A percentile compares a stretch with the other conserved stretches of the same genome.
phyloP scores from a whole-genome alignment of 2,329 filamentous ascomycete genomes.

The Alternaria angustiovoidea region DNA sequence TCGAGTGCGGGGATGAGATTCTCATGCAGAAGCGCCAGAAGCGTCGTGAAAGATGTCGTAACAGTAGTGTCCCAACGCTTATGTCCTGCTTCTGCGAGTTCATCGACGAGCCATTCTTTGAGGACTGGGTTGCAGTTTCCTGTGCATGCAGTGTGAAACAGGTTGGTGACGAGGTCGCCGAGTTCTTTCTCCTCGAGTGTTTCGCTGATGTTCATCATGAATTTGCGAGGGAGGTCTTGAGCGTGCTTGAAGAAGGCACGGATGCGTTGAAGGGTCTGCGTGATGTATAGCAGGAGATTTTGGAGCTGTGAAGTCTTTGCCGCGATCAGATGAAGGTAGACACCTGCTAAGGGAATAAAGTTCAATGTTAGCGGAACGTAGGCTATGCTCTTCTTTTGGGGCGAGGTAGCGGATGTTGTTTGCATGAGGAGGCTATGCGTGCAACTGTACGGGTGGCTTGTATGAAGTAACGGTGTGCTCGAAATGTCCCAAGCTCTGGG shows the following conservation, averaged over 20 bases:
- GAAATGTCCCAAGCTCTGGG: slow-evolving; percentile 55
- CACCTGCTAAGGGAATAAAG: slow-evolving; percentile 79
- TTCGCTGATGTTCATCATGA: slow-evolving; percentile 78
- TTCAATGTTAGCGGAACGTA: slow-evolving; percentile 78
- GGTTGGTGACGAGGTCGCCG: slow-evolving; percentile 74
- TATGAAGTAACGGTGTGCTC: slow-evolving; percentile 64
- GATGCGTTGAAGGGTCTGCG: slow-evolving; percentile 81
- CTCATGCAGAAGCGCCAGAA: slow-evolving; percentile 82
- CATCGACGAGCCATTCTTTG: slow-evolving; percentile 88
- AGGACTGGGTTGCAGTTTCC: slow-evolving; percentile 79
- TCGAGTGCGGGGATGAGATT: slow-evolving; percentile 90
- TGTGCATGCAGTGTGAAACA: slow-evolving; percentile 86
- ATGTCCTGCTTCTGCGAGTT: slow-evolving; percentile 75
- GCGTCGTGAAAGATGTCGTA: slow-evolving; percentile 75
- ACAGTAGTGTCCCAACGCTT: slow-evolving; percentile 96
- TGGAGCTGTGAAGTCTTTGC: slow-evolving; percentile 88
- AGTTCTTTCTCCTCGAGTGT: slow-evolving; percentile 72
- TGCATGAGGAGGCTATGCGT: slow-evolving; percentile 76
- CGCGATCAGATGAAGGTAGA: slow-evolving; percentile 83
- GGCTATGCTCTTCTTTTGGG: slow-evolving; percentile 45
- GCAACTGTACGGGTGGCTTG: slow-evolving; percentile 76
- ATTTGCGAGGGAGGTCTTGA: slow-evolving; percentile 79
- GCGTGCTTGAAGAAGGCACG: slow-evolving; percentile 83
- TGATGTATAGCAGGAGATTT: slow-evolving; percentile 84
- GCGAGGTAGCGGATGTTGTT: slow-evolving; percentile 40